A percentile compares a stretch with the other conserved stretches of the same genome.
Evolutionary conservation across 2,329 filamentous ascomycete genomes (phyloP).

Genomic region (Cladophialophora bantiana): DNA sequence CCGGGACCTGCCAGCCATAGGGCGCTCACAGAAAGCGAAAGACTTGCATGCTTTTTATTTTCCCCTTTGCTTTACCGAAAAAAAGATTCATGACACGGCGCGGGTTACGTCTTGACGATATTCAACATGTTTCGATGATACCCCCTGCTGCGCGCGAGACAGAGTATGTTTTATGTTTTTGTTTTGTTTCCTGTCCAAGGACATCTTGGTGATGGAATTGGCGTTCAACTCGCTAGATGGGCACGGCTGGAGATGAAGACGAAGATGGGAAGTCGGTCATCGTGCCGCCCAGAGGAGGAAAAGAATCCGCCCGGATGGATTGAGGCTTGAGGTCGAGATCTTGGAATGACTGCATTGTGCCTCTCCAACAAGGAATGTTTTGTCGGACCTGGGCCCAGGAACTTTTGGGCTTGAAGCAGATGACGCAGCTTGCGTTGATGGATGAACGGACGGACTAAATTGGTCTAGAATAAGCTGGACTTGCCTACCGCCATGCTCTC

Average conservation of each 20-base stretch:
- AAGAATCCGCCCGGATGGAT: background rate
- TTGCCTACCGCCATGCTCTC: background rate
- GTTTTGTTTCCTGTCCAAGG: constrained; percentile 15
- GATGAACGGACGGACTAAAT: background rate
- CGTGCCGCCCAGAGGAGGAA: background rate
- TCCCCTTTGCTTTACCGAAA: constrained; percentile 9
- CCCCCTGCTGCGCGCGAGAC: constrained; percentile 34
- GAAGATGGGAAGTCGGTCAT: background rate
- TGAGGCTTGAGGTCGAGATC: background rate
- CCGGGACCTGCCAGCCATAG: background rate
- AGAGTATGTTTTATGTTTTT: constrained; percentile 20
- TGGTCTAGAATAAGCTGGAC: background rate
- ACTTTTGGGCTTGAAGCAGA: background rate
- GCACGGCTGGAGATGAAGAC: background rate
- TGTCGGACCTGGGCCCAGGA: background rate
- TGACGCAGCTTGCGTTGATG: background rate
- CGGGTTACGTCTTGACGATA: constrained; percentile 38
- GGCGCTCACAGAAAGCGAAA: constrained; percentile 19
- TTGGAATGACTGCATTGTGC: background rate
- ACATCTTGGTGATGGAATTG: constrained; percentile 25
- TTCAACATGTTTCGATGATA: constrained; percentile 40
- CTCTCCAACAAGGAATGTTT: background rate
- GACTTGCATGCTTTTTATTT: constrained; percentile 18
- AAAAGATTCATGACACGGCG: constrained; percentile 24
- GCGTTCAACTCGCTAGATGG: constrained; percentile 34